phyloP scores from a whole-genome alignment of 2,329 filamentous ascomycete genomes.

The Aspergillus brunneoviolaceus region DNA sequence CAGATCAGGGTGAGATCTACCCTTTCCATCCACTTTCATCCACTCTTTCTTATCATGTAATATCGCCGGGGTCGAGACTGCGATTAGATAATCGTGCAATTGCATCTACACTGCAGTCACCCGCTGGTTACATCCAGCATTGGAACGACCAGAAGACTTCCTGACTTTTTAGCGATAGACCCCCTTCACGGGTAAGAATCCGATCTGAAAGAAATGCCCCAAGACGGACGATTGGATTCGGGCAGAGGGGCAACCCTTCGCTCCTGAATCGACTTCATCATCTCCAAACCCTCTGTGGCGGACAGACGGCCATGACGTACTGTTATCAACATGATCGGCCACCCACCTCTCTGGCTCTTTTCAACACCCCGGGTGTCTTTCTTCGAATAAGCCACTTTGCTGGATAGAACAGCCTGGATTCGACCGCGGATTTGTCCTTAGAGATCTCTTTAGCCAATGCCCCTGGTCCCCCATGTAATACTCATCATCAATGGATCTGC shows the following conservation, averaged over 20 bases:
- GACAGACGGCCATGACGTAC: slow-evolving; percentile 1
- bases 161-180: neutral
- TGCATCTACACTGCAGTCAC: neutral
- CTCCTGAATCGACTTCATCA: no score
- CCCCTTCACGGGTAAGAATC: neutral
- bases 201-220: neutral
- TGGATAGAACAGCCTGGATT: neutral
- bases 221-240: neutral
- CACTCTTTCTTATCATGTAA: neutral
- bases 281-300: neutral
- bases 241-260: neutral
- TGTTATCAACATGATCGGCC: neutral
- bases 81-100: neutral
- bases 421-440: neutral
- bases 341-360: neutral
- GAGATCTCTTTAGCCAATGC: no score
- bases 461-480: neutral
- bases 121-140: neutral
- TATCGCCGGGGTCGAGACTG: neutral
- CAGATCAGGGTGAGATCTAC: neutral
- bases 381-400: neutral
- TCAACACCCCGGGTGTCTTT: neutral
- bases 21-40: neutral
- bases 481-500: no score
- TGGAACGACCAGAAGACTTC: neutral